A percentile compares a stretch with the other conserved stretches of the same genome.
Evolutionary conservation across 2,329 filamentous ascomycete genomes (phyloP).

Genomic region (Raffaelea albimanens): DNA sequence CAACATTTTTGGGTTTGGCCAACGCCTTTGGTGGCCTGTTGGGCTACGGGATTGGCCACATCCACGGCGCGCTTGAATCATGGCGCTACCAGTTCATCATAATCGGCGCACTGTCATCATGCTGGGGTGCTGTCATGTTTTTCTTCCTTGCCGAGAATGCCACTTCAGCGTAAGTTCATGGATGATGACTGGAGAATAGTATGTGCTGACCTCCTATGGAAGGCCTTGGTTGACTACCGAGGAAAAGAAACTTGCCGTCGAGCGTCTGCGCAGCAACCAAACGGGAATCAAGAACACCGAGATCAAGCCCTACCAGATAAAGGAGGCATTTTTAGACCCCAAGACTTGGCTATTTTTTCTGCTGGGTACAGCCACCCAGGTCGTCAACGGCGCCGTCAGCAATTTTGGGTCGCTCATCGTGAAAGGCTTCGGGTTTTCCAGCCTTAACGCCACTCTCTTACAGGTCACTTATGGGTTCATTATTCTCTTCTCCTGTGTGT

Average conservation of each 20-base stretch:
- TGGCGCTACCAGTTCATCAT: constrained; percentile 54
- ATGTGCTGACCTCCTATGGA: constrained; percentile 26
- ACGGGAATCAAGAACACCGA: constrained; percentile 45
- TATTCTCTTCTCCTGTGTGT: too few species aligned
- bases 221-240: constrained; percentile 49
- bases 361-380: constrained; percentile 1
- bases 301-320: constrained; percentile 34
- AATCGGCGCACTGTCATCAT: constrained; percentile 43
- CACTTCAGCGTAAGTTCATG: not conserved
- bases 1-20: constrained; percentile 46
- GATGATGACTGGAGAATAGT: too few species aligned
- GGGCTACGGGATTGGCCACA: constrained; percentile 51
- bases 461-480: too few species aligned
- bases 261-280: constrained; percentile 39
- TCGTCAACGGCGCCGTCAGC: constrained; percentile 5
- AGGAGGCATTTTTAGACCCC: constrained; percentile 38
- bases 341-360: constrained; percentile 52
- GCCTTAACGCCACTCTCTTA: not conserved
- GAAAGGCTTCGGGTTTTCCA: constrained; percentile 1
- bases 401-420: constrained; percentile 6
- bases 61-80: constrained; percentile 33
- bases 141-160: constrained; percentile 48
- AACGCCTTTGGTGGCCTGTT: constrained; percentile 53
- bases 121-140: constrained; percentile 47
- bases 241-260: constrained; percentile 45